These are phyloP conservation scores for Starmerella vitae DNA, from an alignment of 805 yeast genomes.

Conservation along the genomic window DNA sequence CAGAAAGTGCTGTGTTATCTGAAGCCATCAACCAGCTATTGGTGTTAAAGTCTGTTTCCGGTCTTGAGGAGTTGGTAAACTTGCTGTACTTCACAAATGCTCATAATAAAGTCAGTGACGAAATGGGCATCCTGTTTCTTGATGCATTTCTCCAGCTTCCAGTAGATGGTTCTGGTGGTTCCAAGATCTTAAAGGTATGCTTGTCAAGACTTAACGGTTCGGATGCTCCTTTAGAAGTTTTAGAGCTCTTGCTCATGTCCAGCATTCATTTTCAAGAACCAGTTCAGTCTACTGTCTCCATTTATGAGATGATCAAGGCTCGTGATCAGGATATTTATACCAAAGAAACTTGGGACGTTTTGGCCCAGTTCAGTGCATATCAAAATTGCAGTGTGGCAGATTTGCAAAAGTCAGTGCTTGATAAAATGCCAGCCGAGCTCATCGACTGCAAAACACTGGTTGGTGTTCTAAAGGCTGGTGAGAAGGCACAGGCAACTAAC, in stretches of 20 bases:
- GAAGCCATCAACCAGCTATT: slow-evolving; percentile 3
- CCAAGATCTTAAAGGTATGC: slow-evolving; percentile 12
- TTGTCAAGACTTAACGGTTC: not conserved
- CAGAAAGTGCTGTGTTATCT: not conserved
- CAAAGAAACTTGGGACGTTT: slow-evolving; percentile 28
- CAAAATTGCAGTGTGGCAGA: slow-evolving; percentile 7
- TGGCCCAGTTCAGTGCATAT: slow-evolving; percentile 28
- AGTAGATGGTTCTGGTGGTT: slow-evolving; percentile 6
- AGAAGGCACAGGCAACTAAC: slow-evolving; percentile 21
- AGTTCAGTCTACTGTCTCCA: slow-evolving; percentile 5
- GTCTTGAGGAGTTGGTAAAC: slow-evolving; percentile 9
- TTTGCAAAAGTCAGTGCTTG: slow-evolving; percentile 10
- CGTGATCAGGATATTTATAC: slow-evolving; percentile 17
- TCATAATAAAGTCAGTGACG: slow-evolving; percentile 9
- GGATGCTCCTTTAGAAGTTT: slow-evolving; percentile 17
- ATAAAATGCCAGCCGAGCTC: slow-evolving; percentile 15
- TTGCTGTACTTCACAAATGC: slow-evolving; percentile 13
- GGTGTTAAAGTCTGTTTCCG: not conserved
- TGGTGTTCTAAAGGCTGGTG: slow-evolving; percentile 22
- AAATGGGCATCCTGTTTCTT: slow-evolving; percentile 14
- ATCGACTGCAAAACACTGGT: slow-evolving; percentile 22
- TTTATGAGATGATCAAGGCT: slow-evolving; percentile 4
- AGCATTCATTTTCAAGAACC: slow-evolving; percentile 22
- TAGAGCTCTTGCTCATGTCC: slow-evolving; percentile 23
- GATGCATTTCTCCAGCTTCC: slow-evolving; percentile 19